These are phyloP conservation scores for Fagopyrum tataricum DNA, from an alignment of 148 eudicot species.

Conservation along the genomic window DNA sequence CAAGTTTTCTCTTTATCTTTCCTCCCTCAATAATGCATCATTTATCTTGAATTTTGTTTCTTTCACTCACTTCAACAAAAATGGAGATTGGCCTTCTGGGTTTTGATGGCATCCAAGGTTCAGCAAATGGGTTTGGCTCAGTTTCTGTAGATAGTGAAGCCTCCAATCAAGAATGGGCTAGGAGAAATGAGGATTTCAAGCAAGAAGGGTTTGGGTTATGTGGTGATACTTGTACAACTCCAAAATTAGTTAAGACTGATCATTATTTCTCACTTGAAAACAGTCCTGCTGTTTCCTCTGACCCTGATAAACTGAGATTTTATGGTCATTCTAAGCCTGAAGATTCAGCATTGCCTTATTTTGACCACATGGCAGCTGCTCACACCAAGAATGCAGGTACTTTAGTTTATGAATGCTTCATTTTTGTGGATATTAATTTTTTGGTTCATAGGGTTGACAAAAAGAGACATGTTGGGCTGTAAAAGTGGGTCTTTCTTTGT, in stretches of 20 bases:
- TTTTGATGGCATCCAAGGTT: conserved; percentile 3
- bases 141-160: background rate
- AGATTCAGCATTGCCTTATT: conserved; percentile 4
- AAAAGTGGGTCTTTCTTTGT: background rate
- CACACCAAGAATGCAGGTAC: conserved; percentile 14
- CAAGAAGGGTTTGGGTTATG: conserved; percentile 6
- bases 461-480: background rate
- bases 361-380: conserved; percentile 8
- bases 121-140: conserved; percentile 9
- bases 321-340: background rate
- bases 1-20: background rate
- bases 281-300: background rate
- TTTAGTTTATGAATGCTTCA: background rate
- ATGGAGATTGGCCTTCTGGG: conserved; percentile 13
- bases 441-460: background rate
- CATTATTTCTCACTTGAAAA: conserved; percentile 1
- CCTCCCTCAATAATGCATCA: conserved; percentile 2
- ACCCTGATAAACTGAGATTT: conserved; percentile 2
- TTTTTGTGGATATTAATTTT: background rate
- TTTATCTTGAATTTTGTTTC: background rate
- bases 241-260: background rate
- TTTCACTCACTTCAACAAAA: background rate
- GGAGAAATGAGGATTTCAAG: conserved; percentile 3
- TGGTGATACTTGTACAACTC: background rate
- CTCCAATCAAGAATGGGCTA: background rate